These are phyloP conservation scores for Eucalyptus grandis DNA, from an alignment of 345 rosid genomes.

Conservation along the genomic window DNA sequence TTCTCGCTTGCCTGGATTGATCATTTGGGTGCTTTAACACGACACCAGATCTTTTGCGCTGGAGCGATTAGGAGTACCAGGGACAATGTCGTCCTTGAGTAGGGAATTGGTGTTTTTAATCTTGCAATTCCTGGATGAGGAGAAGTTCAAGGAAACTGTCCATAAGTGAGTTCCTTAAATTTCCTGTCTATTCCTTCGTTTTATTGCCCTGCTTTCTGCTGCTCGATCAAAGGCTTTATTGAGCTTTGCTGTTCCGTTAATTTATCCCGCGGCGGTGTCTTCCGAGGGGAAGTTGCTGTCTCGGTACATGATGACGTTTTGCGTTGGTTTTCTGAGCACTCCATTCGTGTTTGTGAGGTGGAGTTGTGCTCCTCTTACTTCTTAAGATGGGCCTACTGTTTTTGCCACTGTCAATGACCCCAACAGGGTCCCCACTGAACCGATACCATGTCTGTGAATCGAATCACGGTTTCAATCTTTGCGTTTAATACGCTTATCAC, in stretches of 20 bases:
- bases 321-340: background rate
- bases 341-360: background rate
- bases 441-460: background rate
- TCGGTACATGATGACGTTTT: background rate
- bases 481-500: background rate
- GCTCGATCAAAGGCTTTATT: background rate
- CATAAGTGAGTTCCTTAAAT: slow-evolving; percentile 30
- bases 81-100: slow-evolving; percentile 57
- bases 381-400: background rate
- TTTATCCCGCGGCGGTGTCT: background rate
- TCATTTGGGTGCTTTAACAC: background rate
- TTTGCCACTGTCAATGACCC: background rate
- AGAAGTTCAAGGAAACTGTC: slow-evolving; percentile 69
- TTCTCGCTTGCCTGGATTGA: background rate
- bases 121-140: slow-evolving; percentile 84
- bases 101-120: slow-evolving; percentile 77
- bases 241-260: background rate
- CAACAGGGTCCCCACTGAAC: background rate
- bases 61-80: background rate
- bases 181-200: background rate
- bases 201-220: background rate
- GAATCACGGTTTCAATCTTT: background rate
- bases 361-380: background rate
- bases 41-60: background rate
- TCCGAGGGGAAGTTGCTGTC: background rate